Evolutionary conservation across 2,329 filamentous ascomycete genomes (phyloP), one percentile per base, ranked within the genome.

Genomic region (Anthostomella pinea): DNA sequence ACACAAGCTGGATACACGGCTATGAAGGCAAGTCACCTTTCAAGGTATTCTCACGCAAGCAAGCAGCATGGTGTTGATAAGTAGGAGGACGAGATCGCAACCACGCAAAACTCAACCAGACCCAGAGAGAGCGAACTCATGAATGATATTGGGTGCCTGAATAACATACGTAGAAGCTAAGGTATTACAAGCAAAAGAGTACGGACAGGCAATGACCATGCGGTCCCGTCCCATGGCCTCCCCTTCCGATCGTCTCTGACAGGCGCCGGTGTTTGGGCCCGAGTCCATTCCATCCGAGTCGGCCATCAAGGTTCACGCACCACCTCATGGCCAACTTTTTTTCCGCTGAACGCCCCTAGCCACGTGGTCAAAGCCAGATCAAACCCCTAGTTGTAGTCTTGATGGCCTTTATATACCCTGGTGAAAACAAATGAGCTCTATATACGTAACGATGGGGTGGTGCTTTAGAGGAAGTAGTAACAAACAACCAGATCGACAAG

Each of bases 341-440:
- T 27, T 27, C 25, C 25, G 9, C 11, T 27, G 13, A 31, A 31
- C 30, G 17, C 30, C 30, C 22, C 25, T 3, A 15, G 17, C 15
- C 17, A 15, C 7, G n/a, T 25, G 15, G 15, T 15, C 8, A 31
- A 21, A 31, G 20, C 18, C 19, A 22, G 30, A 31, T 20, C 11
- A 23, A 7, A 22, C 30, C 30, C 30, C n/a, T 8, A 14, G 16
- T 21, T 22, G 16, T 14, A 13, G 14, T 19, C 11, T n/a, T 11
- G 19, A 9, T 15, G n/a, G n/a, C 13, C 25, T n/a, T 9, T n/a
- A 20, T 20, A 14, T 13, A 31, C 30, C n/a, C n/a, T 22, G 22
- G 14, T 30, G 13, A n/a, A 22, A 21, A 31, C 13, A 22, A 10
- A 13, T 21, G 13, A 31, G 14, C 30, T 21, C 30, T 31, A 31